Percentiles rank a stretch among this genome's conserved stretches.
Conservation (phyloP, 2,329 filamentous ascomycete genomes). For the Trichoderma sp. region DNA sequence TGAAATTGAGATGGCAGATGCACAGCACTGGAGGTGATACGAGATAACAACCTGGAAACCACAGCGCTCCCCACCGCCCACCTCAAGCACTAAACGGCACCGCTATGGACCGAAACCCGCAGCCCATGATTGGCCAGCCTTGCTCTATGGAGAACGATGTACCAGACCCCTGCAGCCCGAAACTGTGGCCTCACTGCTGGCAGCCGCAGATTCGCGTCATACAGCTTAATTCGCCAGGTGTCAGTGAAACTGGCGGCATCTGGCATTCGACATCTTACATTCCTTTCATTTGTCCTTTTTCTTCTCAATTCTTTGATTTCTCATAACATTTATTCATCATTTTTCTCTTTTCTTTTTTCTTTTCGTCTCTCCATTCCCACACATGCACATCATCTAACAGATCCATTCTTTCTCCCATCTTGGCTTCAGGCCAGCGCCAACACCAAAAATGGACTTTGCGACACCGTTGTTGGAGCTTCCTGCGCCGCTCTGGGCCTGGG, state of each 20-base stretch:
- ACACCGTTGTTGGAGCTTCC: slow-evolving; percentile 35
- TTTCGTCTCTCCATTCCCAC: neutral
- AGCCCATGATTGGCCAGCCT: slow-evolving; percentile 14
- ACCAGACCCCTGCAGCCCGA: neutral
- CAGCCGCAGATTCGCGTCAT: slow-evolving; percentile 4
- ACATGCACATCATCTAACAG: neutral
- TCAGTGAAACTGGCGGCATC: slow-evolving; percentile 6
- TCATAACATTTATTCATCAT: neutral
- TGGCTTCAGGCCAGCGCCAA: slow-evolving; percentile 19
- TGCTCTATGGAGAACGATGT: neutral
- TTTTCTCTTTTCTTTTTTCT: neutral
- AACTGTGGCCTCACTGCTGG: slow-evolving; percentile 18
- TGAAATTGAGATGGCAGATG: neutral
- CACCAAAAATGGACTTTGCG: slow-evolving; percentile 24
- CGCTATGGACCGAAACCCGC: neutral
- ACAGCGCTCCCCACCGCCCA: neutral
- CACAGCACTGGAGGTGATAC: neutral
- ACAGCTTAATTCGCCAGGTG: slow-evolving; percentile 7
- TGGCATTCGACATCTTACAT: slow-evolving; percentile 8
- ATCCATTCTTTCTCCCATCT: neutral
- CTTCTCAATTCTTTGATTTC: neutral
- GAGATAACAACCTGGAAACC: too few species aligned
- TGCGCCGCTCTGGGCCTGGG: slow-evolving; percentile 38
- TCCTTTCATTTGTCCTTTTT: neutral
- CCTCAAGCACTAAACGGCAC: neutral